These are phyloP conservation scores for Apiotrichum veenhuisii DNA, from an alignment of 1,284 basidiomycete genomes.

Conservation along the genomic window DNA sequence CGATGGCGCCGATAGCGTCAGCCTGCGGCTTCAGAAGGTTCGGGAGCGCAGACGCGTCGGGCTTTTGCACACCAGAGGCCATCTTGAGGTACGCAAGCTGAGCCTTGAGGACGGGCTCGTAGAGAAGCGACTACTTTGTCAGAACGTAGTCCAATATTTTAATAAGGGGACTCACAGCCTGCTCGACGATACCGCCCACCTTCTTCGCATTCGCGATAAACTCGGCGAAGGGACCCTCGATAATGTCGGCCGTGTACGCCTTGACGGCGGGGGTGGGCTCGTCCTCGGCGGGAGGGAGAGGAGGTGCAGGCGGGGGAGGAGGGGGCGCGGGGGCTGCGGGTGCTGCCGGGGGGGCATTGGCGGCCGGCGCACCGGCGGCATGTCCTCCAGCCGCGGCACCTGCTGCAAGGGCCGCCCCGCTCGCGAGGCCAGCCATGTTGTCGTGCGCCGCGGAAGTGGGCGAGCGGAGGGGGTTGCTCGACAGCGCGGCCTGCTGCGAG, in stretches of 20 bases:
- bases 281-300: constrained; percentile 47
- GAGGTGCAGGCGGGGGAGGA: constrained; percentile 50
- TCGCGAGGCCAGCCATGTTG: constrained; percentile 34
- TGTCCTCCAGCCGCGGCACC: constrained; percentile 41
- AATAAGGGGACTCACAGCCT: constrained; percentile 63
- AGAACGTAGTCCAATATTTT: neutral
- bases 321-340: constrained; percentile 41
- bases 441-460: constrained; percentile 45
- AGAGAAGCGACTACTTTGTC: constrained; percentile 62
- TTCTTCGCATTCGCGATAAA: constrained; percentile 70
- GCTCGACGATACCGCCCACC: constrained; percentile 68
- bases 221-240: constrained; percentile 66
- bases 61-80: constrained; percentile 74
- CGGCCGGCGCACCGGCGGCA: constrained; percentile 41
- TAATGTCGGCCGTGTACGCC: constrained; percentile 71
- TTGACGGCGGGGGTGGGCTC: constrained; percentile 60
- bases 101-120: constrained; percentile 61
- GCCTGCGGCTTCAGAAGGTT: constrained; percentile 67
- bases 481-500: constrained; percentile 41
- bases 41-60: constrained; percentile 55
- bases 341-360: constrained; percentile 29
- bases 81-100: constrained; percentile 66
- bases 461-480: constrained; percentile 25
- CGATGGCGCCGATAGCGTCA: constrained; percentile 68
- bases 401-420: constrained; percentile 37